Evolutionary conservation across 2,329 filamentous ascomycete genomes (phyloP).

Genomic region (Ceratocystis cubensis): DNA sequence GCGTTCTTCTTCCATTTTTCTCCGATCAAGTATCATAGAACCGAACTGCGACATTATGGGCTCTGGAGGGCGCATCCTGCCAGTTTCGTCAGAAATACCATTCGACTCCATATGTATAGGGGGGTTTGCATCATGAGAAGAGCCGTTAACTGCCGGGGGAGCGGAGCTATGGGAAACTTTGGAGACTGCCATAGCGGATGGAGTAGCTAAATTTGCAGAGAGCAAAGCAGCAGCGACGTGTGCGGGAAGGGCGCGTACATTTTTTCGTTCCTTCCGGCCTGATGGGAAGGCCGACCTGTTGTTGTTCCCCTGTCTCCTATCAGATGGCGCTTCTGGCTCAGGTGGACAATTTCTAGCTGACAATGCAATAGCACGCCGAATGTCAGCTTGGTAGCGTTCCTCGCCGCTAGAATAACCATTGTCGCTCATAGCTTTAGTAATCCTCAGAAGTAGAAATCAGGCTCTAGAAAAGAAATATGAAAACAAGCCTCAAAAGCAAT

Average conservation of each 20-base stretch:
- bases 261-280: neutral
- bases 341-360: conserved; percentile 33
- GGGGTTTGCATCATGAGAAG: neutral
- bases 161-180: neutral
- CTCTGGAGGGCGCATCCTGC: neutral
- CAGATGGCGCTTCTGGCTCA: conserved; percentile 10
- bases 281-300: neutral
- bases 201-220: conserved; percentile 17
- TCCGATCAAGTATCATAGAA: conserved; percentile 53
- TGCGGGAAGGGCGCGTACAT: conserved; percentile 8
- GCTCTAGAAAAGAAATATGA: neutral
- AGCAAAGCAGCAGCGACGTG: conserved; percentile 16
- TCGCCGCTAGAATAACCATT: conserved; percentile 24
- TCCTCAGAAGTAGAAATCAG: no score
- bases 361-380: conserved; percentile 48
- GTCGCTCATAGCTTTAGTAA: conserved; percentile 17
- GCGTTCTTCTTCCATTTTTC: conserved; percentile 74
- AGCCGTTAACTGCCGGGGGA: neutral
- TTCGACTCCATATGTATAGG: neutral
- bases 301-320: conserved; percentile 15
- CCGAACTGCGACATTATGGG: conserved; percentile 25
- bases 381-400: conserved; percentile 44
- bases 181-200: conserved; percentile 18
- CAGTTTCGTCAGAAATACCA: neutral
- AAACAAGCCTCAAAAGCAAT: neutral